A percentile compares a stretch with the other conserved stretches of the same genome.
Evolutionary conservation across 257 asterid genomes (phyloP).

Genomic region (Solanum lycopersicoides): DNA sequence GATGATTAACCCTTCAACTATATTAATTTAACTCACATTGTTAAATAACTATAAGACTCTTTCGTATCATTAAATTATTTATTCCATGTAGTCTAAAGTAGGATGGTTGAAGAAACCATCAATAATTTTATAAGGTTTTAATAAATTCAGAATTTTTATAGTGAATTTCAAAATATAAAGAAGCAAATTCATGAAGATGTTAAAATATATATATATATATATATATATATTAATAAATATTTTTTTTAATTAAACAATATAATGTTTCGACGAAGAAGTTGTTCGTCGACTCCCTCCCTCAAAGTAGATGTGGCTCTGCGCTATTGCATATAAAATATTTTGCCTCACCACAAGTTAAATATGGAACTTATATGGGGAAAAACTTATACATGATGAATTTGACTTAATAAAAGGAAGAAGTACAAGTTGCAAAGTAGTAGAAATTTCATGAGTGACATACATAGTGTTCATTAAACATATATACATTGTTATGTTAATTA

Average conservation of each 20-base stretch:
- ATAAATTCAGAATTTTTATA: no score
- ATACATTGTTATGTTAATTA: neutral
- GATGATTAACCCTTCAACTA: neutral
- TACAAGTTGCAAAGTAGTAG: neutral
- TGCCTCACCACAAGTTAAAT: neutral
- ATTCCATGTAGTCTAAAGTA: neutral
- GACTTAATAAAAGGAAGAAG: neutral
- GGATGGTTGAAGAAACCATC: neutral
- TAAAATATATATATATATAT: no score
- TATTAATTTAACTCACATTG: neutral
- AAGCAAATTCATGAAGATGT: no score
- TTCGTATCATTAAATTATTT: neutral
- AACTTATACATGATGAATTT: neutral
- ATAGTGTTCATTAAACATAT: neutral
- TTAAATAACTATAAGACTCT: neutral
- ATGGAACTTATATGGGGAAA: neutral
- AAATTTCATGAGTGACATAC: neutral
- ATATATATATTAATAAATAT: no score
- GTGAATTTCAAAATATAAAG: neutral
- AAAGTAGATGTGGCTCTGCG: no score
- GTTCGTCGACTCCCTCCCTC: no score
- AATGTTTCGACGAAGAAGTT: no score
- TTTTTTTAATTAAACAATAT: no score
- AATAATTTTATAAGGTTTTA: neutral
- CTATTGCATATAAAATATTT: no score